A percentile compares a stretch with the other conserved stretches of the same genome.
Conservation (phyloP, 2,329 filamentous ascomycete species). For the Claviceps sp. region DNA sequence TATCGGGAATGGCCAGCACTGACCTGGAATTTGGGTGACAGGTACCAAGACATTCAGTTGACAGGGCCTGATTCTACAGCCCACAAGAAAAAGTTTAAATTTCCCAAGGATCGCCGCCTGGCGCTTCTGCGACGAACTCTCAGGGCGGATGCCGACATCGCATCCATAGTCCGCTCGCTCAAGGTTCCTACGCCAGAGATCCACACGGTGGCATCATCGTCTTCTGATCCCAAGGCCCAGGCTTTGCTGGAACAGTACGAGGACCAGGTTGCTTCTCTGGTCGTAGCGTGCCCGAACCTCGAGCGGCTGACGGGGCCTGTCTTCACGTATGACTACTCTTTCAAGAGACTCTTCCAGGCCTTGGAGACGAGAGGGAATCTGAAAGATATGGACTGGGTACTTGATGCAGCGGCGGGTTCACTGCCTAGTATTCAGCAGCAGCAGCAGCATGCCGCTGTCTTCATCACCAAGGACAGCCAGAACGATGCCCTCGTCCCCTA, state of each 20-base stretch:
- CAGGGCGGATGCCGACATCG: constrained; percentile 37
- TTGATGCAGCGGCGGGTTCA: constrained; percentile 24
- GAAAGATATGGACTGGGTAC: constrained; percentile 45
- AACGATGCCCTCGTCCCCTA: constrained; percentile 18
- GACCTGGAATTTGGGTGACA: constrained; percentile 10
- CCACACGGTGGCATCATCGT: constrained; percentile 16
- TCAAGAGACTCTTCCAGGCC: constrained; percentile 43
- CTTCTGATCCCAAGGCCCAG: constrained; percentile 12
- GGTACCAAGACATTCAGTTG: constrained; percentile 45
- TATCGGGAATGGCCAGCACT: background rate
- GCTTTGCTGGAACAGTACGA: constrained; percentile 37
- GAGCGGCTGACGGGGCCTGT: constrained; percentile 44
- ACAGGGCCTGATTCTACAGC: constrained; percentile 40
- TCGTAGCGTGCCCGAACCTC: constrained; percentile 53
- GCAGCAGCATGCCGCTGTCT: constrained; percentile 17
- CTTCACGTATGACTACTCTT: constrained; percentile 40
- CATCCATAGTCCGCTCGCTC: constrained; percentile 40
- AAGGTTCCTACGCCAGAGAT: constrained; percentile 37
- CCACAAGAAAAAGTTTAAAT: constrained; percentile 45
- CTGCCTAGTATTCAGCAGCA: constrained; percentile 2
- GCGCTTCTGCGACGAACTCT: constrained; percentile 45
- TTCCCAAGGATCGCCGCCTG: constrained; percentile 37
- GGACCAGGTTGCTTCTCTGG: constrained; percentile 43
- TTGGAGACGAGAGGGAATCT: constrained; percentile 42
- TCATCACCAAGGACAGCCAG: constrained; percentile 11